These are phyloP conservation scores for Fusarium sacchari DNA, from an alignment of 2,329 filamentous ascomycete species.

Conservation along the genomic window DNA sequence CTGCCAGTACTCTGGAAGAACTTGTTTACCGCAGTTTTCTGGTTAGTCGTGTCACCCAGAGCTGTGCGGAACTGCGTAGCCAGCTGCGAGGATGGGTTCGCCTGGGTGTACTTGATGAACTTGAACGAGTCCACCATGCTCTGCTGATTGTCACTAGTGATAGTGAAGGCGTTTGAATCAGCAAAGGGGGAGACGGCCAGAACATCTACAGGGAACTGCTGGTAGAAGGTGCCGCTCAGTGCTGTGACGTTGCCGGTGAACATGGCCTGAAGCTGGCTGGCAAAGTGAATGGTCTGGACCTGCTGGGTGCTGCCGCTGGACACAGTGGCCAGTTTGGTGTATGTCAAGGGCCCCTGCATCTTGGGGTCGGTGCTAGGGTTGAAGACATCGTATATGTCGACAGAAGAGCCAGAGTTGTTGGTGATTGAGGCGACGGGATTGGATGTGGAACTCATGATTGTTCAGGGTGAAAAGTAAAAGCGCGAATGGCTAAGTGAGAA, in stretches of 20 bases:
- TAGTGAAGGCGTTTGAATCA: neutral
- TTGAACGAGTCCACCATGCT: conserved; percentile 1
- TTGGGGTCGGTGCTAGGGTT: neutral
- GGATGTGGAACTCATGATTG: neutral
- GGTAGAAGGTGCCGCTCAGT: neutral
- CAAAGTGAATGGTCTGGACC: neutral
- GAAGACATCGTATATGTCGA: conserved; percentile 3
- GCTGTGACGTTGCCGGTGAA: neutral
- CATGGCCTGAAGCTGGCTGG: conserved; percentile 1
- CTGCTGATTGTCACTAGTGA: neutral
- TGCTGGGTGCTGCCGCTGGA: neutral
- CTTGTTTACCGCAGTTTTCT: neutral
- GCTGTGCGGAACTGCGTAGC: neutral
- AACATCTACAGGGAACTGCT: neutral
- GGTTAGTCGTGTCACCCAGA: neutral
- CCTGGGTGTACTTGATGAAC: conserved; percentile 5
- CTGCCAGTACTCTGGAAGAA: neutral
- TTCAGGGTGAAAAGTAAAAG: too few relatives aligned
- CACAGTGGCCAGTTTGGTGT: neutral
- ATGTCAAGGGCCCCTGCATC: neutral
- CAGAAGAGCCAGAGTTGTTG: neutral
- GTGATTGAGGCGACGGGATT: neutral
- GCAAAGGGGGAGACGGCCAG: neutral
- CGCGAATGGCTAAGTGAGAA: neutral
- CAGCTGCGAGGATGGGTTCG: neutral